Evolutionary conservation across 352 stramenopile species (phyloP), one percentile per base, ranked within the genome.

Genomic region (Paralagenidium karlingii): DNA sequence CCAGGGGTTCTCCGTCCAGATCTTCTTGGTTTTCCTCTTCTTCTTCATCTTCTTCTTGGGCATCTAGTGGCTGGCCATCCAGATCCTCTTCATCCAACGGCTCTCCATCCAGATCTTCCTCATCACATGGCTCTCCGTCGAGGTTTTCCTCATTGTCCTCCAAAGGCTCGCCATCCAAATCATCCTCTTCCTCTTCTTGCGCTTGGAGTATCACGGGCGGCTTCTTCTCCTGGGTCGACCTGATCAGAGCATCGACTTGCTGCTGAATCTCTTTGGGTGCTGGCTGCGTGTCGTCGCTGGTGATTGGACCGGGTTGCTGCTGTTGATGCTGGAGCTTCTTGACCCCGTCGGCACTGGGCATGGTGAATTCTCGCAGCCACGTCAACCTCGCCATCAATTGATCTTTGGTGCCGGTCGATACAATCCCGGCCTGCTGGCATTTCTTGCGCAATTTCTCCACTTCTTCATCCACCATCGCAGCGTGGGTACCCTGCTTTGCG

Each of bases 331-430:
- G 20, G 27, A 40, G 40, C 42, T 12, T 47, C 16, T 13, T 51
- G 56, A n/a, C n/a, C n/a, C n/a, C n/a, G n/a, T n/a, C n/a, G n/a
- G n/a, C n/a, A n/a, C n/a, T n/a, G 13, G 67, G 62, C 8, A 65
- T 55, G 3, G 75, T 83, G 44, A 85, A 89, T 27, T 81, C 59
- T 38, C 74, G 66, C 4, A 89, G 58, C 71, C 71, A 84, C 21
- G 76, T 51, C 31, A 89, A 30, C 8, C 75, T 52, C 15, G 43
- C 52, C 15, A 70, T 28, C 39, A 89, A 47, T 8, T 66, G 38
- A 20, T 51, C 61, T 8, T 49, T 56, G 11, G 57, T 48, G 3
- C 75, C 75, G 6, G 46, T 65, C n/a, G 62, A 55, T 25, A 80
- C 21, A 28, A 89, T 64, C 8, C 75, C 75, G 9, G 71, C 59